Evolutionary conservation across 1,284 basidiomycete genomes (phyloP).

Genomic region (Cutaneotrichosporon cutaneum): DNA sequence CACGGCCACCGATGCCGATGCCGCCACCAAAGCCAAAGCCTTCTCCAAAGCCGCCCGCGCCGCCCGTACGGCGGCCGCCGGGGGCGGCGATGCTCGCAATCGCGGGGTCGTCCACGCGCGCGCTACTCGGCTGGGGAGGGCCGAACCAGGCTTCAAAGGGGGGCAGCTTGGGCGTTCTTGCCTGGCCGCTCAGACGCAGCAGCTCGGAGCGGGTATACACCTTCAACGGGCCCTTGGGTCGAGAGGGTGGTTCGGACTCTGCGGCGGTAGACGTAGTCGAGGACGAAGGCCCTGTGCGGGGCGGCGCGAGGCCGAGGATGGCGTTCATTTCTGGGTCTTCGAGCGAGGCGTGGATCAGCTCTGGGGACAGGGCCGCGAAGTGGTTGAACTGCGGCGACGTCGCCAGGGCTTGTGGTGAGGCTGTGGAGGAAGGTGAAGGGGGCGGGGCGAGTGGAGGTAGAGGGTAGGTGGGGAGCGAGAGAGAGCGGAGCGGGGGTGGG

Average conservation of each 20-base stretch:
- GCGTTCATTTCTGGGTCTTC: conserved; percentile 34
- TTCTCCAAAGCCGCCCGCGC: conserved; percentile 41
- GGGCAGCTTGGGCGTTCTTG: conserved; percentile 11
- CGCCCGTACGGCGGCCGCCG: conserved; percentile 24
- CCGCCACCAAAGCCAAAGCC: conserved; percentile 51
- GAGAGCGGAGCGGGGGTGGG: neutral
- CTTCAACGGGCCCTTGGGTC: conserved; percentile 15
- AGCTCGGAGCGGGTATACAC: conserved; percentile 22
- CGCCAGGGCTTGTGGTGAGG: conserved; percentile 21
- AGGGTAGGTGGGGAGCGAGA: neutral
- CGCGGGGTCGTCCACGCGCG: conserved; percentile 41
- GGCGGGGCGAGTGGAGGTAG: too few species aligned
- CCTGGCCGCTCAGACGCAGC: conserved; percentile 15
- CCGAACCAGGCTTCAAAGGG: conserved; percentile 26
- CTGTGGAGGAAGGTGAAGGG: conserved; percentile 1
- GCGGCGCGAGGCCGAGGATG: conserved; percentile 26
- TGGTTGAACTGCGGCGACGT: conserved; percentile 42
- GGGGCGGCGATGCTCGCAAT: conserved; percentile 39
- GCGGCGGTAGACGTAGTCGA: conserved; percentile 3
- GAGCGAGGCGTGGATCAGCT: conserved; percentile 34
- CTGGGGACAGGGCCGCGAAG: conserved; percentile 46
- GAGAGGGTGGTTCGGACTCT: neutral
- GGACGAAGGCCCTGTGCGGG: neutral
- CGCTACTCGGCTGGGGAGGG: neutral
- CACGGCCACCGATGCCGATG: conserved; percentile 42